Percentiles rank a stretch among this genome's conserved stretches.
phyloP scores from a whole-genome alignment of 83 land plant genomes.

The Thuja plicata region DNA sequence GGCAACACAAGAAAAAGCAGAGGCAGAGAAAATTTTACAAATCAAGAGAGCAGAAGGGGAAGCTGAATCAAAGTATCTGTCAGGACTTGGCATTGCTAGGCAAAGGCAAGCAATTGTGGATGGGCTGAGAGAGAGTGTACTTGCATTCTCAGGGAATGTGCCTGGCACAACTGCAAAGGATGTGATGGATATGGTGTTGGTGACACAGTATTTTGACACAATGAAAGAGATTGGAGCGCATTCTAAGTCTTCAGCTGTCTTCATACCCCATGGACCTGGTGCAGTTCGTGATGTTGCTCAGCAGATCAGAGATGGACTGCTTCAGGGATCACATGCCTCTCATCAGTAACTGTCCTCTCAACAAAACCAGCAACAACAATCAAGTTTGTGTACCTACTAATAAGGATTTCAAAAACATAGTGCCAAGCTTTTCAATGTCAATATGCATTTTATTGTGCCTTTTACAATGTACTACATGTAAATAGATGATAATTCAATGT shows the following conservation, averaged over 20 bases:
- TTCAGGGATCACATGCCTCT: conserved; percentile 31
- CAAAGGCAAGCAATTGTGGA: conserved; percentile 74
- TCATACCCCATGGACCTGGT: conserved; percentile 77
- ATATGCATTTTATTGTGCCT: too few species aligned
- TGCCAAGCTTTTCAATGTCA: too few species aligned
- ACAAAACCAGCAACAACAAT: background rate
- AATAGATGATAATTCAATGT: too few species aligned
- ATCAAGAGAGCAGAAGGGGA: conserved; percentile 77
- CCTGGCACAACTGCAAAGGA: conserved; percentile 72
- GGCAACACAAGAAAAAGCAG: conserved; percentile 71
- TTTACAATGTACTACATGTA: too few species aligned
- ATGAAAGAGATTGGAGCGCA: conserved; percentile 72
- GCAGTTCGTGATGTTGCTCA: conserved; percentile 65
- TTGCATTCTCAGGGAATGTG: conserved; percentile 69
- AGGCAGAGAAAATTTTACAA: conserved; percentile 75
- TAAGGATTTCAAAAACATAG: too few species aligned
- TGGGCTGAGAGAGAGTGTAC: conserved; percentile 70
- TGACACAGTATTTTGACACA: conserved; percentile 80
- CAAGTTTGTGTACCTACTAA: background rate
- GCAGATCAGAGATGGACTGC: conserved; percentile 67
- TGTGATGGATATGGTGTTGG: conserved; percentile 77
- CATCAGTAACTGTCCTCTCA: background rate
- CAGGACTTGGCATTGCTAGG: conserved; percentile 75
- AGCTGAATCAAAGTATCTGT: conserved; percentile 66
- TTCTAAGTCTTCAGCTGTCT: conserved; percentile 63